Conservation (phyloP, 2,329 filamentous ascomycete genomes). For the Xylaria hypoxylon region DNA sequence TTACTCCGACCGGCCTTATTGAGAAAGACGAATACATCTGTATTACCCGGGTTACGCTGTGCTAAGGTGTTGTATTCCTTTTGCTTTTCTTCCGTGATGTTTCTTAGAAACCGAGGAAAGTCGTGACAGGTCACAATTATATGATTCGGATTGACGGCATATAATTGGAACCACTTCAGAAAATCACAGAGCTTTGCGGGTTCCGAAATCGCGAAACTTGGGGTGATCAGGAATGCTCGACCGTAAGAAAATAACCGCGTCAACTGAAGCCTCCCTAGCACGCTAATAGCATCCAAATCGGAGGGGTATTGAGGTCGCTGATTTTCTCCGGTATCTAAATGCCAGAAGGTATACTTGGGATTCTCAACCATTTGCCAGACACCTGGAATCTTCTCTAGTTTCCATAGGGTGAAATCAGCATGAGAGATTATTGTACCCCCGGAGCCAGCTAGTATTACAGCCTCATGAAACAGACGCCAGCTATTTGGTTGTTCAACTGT, state of each 20-base stretch:
- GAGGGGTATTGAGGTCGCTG: slow-evolving; percentile 51
- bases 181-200: slow-evolving; percentile 55
- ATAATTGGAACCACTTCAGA: slow-evolving; percentile 55
- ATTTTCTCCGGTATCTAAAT: slow-evolving; percentile 45
- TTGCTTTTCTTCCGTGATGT: slow-evolving; percentile 52
- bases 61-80: slow-evolving; percentile 39
- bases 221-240: slow-evolving; percentile 60
- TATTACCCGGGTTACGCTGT: slow-evolving; percentile 35
- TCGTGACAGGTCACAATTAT: slow-evolving; percentile 54
- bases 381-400: slow-evolving; percentile 46
- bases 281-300: slow-evolving; percentile 29
- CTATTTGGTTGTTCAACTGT: slow-evolving; percentile 41
- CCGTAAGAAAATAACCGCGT: slow-evolving; percentile 60
- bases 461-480: slow-evolving; percentile 47
- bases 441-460: slow-evolving; percentile 39
- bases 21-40: slow-evolving; percentile 34
- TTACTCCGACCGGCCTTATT: slow-evolving; percentile 35
- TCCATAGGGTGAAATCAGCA: slow-evolving; percentile 43
- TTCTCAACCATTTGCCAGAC: slow-evolving; percentile 45
- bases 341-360: slow-evolving; percentile 48
- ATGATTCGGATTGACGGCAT: slow-evolving; percentile 42
- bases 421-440: slow-evolving; percentile 50
- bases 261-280: slow-evolving; percentile 52
- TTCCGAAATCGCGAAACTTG: slow-evolving; percentile 62
- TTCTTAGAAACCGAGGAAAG: slow-evolving; percentile 53